A percentile compares a stretch with the other conserved stretches of the same genome.
Conservation (phyloP, 2,329 filamentous ascomycete species). For the Trichophyton equinum region DNA sequence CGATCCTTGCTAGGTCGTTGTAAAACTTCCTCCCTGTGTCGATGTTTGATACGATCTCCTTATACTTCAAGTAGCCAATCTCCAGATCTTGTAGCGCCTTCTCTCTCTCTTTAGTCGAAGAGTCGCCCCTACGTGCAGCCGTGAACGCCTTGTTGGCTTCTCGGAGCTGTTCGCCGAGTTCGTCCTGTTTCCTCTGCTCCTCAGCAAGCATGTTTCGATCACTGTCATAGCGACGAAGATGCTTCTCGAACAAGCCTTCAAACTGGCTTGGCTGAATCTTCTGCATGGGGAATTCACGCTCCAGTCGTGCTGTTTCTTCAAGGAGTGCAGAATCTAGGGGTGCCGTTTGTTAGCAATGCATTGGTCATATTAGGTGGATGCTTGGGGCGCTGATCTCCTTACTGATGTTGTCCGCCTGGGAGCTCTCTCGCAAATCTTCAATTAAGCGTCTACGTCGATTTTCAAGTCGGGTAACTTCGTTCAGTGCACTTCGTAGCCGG, state of each 20-base stretch:
- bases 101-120: slow-evolving; percentile 61
- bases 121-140: slow-evolving; percentile 55
- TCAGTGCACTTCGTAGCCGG: slow-evolving; percentile 64
- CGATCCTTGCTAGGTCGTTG: slow-evolving; percentile 83
- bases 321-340: slow-evolving; percentile 57
- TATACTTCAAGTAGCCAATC: slow-evolving; percentile 88
- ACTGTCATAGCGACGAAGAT: slow-evolving; percentile 67
- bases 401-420: slow-evolving; percentile 76
- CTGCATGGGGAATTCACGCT: slow-evolving; percentile 74
- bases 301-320: slow-evolving; percentile 68
- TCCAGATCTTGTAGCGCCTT: slow-evolving; percentile 76
- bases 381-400: slow-evolving; percentile 18
- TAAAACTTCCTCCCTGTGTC: slow-evolving; percentile 92
- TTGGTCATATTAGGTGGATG: background rate
- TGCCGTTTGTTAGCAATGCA: background rate
- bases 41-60: slow-evolving; percentile 83
- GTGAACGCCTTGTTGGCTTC: slow-evolving; percentile 70
- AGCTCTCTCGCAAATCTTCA: slow-evolving; percentile 65
- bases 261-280: slow-evolving; percentile 80
- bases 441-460: slow-evolving; percentile 66
- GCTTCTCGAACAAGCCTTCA: slow-evolving; percentile 75
- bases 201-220: slow-evolving; percentile 60
- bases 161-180: slow-evolving; percentile 54
- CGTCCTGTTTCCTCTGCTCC: slow-evolving; percentile 65
- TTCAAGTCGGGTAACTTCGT: slow-evolving; percentile 74